phyloP scores from a whole-genome alignment of 1,139 yeast genomes.

The Protomyces macrosporus region DNA sequence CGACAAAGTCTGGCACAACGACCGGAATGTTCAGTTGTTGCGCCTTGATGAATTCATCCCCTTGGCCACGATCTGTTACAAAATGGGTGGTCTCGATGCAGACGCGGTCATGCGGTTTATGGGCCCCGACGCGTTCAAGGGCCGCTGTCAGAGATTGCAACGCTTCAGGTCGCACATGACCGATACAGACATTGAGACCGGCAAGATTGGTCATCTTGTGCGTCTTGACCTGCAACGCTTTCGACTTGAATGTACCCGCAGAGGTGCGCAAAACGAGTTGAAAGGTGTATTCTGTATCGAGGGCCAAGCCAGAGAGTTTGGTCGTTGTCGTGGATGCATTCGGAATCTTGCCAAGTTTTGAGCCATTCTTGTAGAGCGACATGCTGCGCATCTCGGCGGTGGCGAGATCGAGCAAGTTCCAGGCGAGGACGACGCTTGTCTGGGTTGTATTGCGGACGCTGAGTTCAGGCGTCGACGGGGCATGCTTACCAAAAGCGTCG shows the following conservation, averaged over 20 bases:
- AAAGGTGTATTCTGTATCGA: conserved; percentile 76
- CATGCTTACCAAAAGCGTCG: conserved; percentile 62
- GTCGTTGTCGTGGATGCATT: conserved; percentile 79
- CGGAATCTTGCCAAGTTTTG: conserved; percentile 78
- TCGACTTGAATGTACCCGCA: conserved; percentile 76
- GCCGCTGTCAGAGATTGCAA: conserved; percentile 59
- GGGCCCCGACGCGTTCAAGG: conserved; percentile 72
- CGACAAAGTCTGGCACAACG: conserved; percentile 93
- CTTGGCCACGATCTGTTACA: conserved; percentile 67
- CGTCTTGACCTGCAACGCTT: conserved; percentile 64
- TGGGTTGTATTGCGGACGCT: conserved; percentile 77
- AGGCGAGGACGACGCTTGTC: conserved; percentile 87
- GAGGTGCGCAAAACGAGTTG: conserved; percentile 78
- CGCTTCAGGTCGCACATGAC: conserved; percentile 64
- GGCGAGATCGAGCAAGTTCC: conserved; percentile 84
- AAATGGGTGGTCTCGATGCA: conserved; percentile 92
- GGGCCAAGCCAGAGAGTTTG: conserved; percentile 83
- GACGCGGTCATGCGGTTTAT: conserved; percentile 66
- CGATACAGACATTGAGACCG: conserved; percentile 88
- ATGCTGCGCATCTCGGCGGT: conserved; percentile 74
- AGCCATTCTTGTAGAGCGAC: conserved; percentile 70
- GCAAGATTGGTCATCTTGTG: conserved; percentile 95
- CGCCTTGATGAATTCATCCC: conserved; percentile 69
- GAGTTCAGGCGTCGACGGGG: conserved; percentile 70
- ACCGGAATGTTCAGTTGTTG: conserved; percentile 84